These are phyloP conservation scores for Pyrus betulifolia DNA, from an alignment of 306 rosid genomes.

Conservation along the genomic window DNA sequence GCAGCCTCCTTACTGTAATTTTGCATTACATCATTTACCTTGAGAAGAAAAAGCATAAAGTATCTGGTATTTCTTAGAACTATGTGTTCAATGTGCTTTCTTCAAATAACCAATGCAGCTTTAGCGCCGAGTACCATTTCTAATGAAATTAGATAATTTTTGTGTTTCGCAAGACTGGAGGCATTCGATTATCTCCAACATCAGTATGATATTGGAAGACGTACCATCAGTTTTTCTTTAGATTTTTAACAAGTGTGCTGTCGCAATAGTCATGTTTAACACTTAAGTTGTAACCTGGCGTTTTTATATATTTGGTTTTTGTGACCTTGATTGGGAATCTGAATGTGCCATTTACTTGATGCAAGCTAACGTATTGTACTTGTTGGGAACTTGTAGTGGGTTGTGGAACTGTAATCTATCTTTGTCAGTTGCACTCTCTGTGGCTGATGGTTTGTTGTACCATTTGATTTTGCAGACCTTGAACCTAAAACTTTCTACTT, in stretches of 20 bases:
- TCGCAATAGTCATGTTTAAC: background rate
- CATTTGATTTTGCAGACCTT: background rate
- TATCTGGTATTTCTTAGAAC: background rate
- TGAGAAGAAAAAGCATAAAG: background rate
- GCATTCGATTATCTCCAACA: background rate
- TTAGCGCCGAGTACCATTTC: background rate
- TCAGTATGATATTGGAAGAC: background rate
- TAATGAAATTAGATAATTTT: background rate
- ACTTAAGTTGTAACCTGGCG: background rate
- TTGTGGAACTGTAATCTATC: background rate
- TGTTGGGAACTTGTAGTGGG: background rate
- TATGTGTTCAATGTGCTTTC: background rate
- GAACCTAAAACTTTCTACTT: constrained; percentile 4
- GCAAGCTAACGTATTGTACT: background rate
- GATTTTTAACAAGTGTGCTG: background rate
- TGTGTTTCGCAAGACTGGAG: background rate
- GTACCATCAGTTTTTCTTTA: background rate
- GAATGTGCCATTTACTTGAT: background rate
- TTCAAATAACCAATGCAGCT: background rate
- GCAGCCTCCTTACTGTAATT: background rate
- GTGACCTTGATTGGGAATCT: background rate
- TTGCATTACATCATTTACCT: background rate
- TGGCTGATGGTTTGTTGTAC: background rate
- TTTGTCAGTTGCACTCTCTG: background rate
- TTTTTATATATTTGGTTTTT: background rate